Evolutionary conservation across 2,329 filamentous ascomycete genomes (phyloP), one percentile per base, ranked within the genome.

Genomic region (Talaromyces rugulosus): DNA sequence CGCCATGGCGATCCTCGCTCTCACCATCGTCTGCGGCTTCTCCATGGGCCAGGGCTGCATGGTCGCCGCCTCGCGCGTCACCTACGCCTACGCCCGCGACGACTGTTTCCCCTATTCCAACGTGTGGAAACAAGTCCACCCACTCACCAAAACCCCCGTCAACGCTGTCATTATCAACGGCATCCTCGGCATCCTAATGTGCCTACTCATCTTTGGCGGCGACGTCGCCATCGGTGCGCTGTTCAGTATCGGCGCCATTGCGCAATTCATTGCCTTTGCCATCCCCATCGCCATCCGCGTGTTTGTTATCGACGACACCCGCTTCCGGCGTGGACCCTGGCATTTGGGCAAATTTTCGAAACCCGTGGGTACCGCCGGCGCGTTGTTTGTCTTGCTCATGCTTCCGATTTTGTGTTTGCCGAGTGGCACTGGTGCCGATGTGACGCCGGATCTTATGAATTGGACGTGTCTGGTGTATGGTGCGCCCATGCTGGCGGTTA

Each of bases 1-100:
- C 1, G 86, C 86, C 3, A 77, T 89, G 30, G 85, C 85, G 1
- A 83, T 90, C 57, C 82, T 90, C 12, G 76, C 82, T 0, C 74
- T 90, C 50, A 90, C 87, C 1, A 89, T 90, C 65, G 78, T 90
- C 47, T 88, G 87, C 62, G 85, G 86, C 2, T 90, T 90, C 70
- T 85, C 83, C 47, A 90, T 90, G 85, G 88, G 88, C 5, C 87
- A 90, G 71, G 88, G 87, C 1, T 89, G 87, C 71, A 90, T 89
- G 85, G 84, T 91, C 42, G 82, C 83, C 7, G 83, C 83, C 9
- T 88, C 84, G 27, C 82, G 89, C 55, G 88, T 90, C 52, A 89
- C 87, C 1, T 91, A 89, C 68, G 88, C 88, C 16, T 91, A 91
- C 73, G 87, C 88, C 18, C 85, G 89, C 36, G 88, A 91, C 68